Evolutionary conservation across 2,329 filamentous ascomycete genomes (phyloP).

Genomic region (Talaromyces albobiverticillius): DNA sequence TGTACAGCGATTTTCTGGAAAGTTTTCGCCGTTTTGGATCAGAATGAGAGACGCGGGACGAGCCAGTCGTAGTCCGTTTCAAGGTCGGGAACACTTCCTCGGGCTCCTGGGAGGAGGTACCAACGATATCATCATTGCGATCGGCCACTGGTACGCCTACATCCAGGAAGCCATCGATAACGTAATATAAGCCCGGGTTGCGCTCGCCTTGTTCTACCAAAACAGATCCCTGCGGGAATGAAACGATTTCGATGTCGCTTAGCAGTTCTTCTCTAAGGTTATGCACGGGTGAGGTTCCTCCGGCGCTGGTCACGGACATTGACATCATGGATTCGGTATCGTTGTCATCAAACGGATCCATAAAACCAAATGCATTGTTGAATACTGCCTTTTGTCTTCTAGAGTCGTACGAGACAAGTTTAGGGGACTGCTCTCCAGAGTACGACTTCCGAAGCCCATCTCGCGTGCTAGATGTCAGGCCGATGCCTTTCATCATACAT

Average conservation of each 20-base stretch:
- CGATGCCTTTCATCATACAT: conserved; percentile 93
- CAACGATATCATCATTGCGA: conserved; percentile 44
- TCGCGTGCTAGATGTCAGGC: conserved; percentile 65
- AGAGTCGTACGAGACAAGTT: conserved; percentile 79
- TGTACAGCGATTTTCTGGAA: conserved; percentile 69
- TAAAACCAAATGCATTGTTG: conserved; percentile 85
- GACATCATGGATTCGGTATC: conserved; percentile 81
- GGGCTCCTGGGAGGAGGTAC: conserved; percentile 30
- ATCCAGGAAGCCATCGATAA: conserved; percentile 94
- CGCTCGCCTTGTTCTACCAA: conserved; percentile 94
- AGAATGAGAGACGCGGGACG: conserved; percentile 33
- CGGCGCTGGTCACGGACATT: conserved; percentile 62
- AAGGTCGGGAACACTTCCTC: conserved; percentile 45
- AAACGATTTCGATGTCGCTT: conserved; percentile 94
- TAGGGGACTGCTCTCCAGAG: conserved; percentile 82
- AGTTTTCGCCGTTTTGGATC: conserved; percentile 39
- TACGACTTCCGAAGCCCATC: conserved; percentile 62
- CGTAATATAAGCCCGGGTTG: conserved; percentile 96
- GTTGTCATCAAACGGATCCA: conserved; percentile 83
- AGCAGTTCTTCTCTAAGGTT: conserved; percentile 73
- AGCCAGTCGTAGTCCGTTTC: conserved; percentile 42
- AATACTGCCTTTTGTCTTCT: conserved; percentile 76
- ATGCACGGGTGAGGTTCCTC: conserved; percentile 62
- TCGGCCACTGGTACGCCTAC: conserved; percentile 78
- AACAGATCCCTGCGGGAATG: conserved; percentile 90